A percentile compares a stretch with the other conserved stretches of the same genome.
Evolutionary conservation across 176 grass and related monocot species (phyloP).

Genomic region (Ampelocalamus luodianensis): DNA sequence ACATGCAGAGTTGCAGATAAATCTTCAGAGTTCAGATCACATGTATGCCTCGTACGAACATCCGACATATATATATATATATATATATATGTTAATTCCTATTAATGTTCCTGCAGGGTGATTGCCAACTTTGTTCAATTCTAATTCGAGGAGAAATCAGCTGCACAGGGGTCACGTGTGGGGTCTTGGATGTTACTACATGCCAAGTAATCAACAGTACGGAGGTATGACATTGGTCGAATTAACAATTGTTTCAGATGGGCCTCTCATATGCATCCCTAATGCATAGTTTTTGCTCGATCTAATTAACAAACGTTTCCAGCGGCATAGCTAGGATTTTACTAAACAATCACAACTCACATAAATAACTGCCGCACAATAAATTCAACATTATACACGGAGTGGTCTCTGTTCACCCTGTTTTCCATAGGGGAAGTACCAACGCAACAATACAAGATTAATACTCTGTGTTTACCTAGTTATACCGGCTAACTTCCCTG

Average conservation of each 20-base stretch:
- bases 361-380: neutral
- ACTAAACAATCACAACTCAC: neutral
- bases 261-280: no score
- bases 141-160: conserved; percentile 25
- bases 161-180: neutral
- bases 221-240: neutral
- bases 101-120: neutral
- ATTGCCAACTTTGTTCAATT: conserved; percentile 1
- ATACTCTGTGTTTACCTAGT: neutral
- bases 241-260: conserved; percentile 1
- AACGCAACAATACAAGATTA: neutral
- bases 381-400: neutral
- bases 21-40: conserved; percentile 9
- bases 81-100: no score
- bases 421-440: neutral
- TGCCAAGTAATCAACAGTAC: neutral
- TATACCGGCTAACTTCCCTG: neutral
- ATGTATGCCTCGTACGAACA: neutral
- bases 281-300: neutral
- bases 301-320: neutral
- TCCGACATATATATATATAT: neutral
- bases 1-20: conserved; percentile 16
- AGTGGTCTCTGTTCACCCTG: neutral
- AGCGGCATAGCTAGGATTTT: neutral
- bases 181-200: neutral